Conservation (phyloP, 257 asterid genomes). For the Dorcoceras hygrometricum region DNA sequence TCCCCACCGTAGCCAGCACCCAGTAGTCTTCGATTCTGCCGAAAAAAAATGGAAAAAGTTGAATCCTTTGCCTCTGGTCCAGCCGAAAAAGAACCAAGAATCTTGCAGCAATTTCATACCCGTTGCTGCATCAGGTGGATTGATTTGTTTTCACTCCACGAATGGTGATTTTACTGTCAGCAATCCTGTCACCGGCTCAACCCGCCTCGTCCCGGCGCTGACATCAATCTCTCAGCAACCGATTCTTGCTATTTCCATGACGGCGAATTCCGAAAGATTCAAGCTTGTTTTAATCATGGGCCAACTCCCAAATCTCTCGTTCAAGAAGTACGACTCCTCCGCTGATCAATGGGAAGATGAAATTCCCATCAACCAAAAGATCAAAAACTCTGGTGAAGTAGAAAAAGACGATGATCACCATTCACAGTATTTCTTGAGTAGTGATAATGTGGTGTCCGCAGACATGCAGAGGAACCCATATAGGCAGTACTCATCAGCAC, state of each 20-base stretch:
- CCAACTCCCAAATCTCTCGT: constrained; percentile 46
- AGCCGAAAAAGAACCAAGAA: constrained; percentile 4
- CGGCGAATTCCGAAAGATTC: constrained; percentile 34
- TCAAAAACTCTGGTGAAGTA: constrained; percentile 12
- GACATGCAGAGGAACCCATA: constrained; percentile 70
- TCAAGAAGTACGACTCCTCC: constrained; percentile 40
- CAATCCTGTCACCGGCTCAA: constrained; percentile 54
- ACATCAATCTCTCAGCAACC: constrained; percentile 23
- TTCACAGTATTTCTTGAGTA: constrained; percentile 64
- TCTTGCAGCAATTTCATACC: constrained; percentile 38
- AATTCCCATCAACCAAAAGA: constrained; percentile 26
- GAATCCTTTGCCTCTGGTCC: constrained; percentile 20
- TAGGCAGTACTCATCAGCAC: constrained; percentile 66
- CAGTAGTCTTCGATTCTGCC: constrained; percentile 54
- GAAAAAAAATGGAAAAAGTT: constrained; percentile 62
- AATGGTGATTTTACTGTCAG: constrained; percentile 36
- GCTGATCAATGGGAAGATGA: constrained; percentile 50
- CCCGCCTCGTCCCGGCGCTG: constrained; percentile 29
- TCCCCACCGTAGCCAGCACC: constrained; percentile 19
- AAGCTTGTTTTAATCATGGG: constrained; percentile 49
- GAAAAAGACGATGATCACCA: constrained; percentile 29
- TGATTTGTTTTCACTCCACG: constrained; percentile 51
- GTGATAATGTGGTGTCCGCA: constrained; percentile 69
- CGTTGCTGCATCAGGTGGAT: constrained; percentile 77
- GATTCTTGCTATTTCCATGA: constrained; percentile 63